Percentiles rank a stretch among this genome's conserved stretches.
Evolutionary conservation across 1,284 basidiomycete genomes (phyloP).

Genomic region (Microbotryum silenes-acaulis): DNA sequence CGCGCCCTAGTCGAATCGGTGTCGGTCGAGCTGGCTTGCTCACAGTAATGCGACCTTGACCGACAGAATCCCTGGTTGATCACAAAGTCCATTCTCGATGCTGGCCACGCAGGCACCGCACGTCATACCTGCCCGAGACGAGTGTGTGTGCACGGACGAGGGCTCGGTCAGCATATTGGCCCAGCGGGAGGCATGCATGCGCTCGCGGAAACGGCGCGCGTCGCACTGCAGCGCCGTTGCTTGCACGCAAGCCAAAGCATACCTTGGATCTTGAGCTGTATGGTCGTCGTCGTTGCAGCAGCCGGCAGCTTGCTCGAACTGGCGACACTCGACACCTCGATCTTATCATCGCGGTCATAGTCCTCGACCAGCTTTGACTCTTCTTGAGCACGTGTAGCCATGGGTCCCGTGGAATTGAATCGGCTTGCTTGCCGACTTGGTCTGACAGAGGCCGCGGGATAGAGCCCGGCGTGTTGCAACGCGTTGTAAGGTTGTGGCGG

Average conservation of each 20-base stretch:
- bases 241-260: neutral
- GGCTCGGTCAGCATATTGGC: neutral
- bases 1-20: neutral
- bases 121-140: conserved; percentile 27
- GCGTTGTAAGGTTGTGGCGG: too few species aligned
- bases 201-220: neutral
- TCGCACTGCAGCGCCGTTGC: neutral
- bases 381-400: too few species aligned
- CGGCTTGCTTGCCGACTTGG: too few species aligned
- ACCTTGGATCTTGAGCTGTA: conserved; percentile 27
- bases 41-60: conserved; percentile 81
- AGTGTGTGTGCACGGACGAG: neutral
- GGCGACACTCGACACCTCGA: conserved; percentile 1
- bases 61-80: conserved; percentile 73
- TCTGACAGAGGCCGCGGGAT: too few species aligned
- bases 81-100: conserved; percentile 85
- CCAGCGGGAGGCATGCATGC: neutral
- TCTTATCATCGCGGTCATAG: neutral
- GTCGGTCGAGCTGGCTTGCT: neutral
- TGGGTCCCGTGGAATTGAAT: too few species aligned
- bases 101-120: conserved; percentile 51
- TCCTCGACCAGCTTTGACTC: too few species aligned
- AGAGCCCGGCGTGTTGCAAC: too few species aligned
- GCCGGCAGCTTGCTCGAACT: neutral
- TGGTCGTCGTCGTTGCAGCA: neutral